Evolutionary conservation across 106 monocot genomes (phyloP).

Genomic region (Acorus calamus): DNA sequence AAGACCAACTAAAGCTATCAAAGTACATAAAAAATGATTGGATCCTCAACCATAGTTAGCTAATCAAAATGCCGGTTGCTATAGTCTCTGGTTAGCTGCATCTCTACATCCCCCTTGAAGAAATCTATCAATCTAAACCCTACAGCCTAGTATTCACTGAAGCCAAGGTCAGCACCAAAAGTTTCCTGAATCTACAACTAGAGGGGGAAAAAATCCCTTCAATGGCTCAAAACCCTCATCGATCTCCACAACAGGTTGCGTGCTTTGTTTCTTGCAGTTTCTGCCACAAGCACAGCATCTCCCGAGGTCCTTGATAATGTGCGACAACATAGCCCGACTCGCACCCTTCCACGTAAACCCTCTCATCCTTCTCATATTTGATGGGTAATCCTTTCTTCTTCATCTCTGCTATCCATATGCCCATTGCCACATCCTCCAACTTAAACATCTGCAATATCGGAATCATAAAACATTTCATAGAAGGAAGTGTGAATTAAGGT

Average conservation of each 20-base stretch:
- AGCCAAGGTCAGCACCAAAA: too few relatives aligned
- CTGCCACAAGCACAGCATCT: constrained; percentile 89
- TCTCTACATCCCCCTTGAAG: too few relatives aligned
- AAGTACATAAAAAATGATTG: too few relatives aligned
- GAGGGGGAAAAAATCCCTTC: too few relatives aligned
- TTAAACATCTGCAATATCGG: constrained; percentile 71
- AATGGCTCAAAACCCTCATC: neutral
- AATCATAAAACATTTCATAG: neutral
- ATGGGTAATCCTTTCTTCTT: constrained; percentile 48
- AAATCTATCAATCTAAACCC: too few relatives aligned
- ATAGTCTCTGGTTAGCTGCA: too few relatives aligned
- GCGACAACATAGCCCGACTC: constrained; percentile 73
- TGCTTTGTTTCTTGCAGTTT: constrained; percentile 52
- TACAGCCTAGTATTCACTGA: too few relatives aligned
- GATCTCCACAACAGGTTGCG: constrained; percentile 47
- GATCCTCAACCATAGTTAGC: too few relatives aligned
- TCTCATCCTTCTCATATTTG: constrained; percentile 53
- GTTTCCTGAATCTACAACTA: too few relatives aligned
- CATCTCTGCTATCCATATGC: constrained; percentile 78
- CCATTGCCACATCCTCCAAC: constrained; percentile 98
- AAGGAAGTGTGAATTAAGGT: too few relatives aligned
- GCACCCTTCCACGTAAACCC: constrained; percentile 56
- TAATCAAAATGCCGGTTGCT: too few relatives aligned
- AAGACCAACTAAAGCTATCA: too few relatives aligned
- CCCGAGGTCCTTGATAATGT: constrained; percentile 81